Base-by-base conservation (phyloP, 345 rosid genomes). In the Leavenworthia alabamica region DNA sequence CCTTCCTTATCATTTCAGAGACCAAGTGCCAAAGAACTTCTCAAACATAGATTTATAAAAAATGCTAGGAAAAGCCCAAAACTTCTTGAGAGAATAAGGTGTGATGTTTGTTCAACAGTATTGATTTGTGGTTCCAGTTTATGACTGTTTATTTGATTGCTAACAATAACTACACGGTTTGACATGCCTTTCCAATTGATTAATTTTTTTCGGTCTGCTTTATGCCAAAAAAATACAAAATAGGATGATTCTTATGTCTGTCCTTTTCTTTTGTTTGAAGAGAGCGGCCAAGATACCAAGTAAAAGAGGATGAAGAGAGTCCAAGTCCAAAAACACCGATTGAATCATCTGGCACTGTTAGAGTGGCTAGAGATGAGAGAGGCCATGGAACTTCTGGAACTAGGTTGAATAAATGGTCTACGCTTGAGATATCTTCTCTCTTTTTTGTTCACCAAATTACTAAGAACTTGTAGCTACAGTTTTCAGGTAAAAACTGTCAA, bases 31-130 rank as follows among this genome's bases (percentile, higher is more conserved):
- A 94, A 80, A 83, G 99, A 94, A 65, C 96, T 94, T 73, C 80
- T 88, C 67, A 94, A 77, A 81, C 89, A 86, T 54, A 92, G 95
- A n/a, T 94, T 90, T 71, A 86, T 90, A 46, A 84, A 58, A 77
- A 82, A 71, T 82, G 89, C 78, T 37, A 82, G 90, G 78, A 90
- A 84, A 86, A 88, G 90, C 80, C 90, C 81, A 28, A 90, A 66
- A 76, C 97, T 94, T 77, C 75, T 71, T 57, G 99, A 90, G 75
- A 88, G 95, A 82, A 90, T 94, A 81, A 94, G 89, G 99, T 94
- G 70, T 55, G 69, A 70, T 60, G 24, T 64, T 59, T 72, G 6
- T 43, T 57, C 54, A 56, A 26, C 66, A 35, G 2, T 10, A 8
- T 64, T 71, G 17, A 12, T 60, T 13, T 68, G 47, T 60, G 29